Conservation (phyloP, 257 asterid genomes). For the Paulownia fortunei region DNA sequence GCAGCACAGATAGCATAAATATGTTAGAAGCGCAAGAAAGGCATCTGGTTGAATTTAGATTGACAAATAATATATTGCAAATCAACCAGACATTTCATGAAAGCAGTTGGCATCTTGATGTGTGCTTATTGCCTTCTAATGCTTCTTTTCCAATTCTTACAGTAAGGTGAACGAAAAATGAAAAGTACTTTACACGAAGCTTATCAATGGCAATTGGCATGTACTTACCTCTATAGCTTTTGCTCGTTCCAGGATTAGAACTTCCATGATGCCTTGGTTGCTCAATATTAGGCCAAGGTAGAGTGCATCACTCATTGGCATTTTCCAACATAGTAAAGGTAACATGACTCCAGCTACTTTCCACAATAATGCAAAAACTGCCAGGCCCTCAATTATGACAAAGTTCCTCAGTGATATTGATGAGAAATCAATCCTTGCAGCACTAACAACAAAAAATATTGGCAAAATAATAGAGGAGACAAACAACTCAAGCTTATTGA, state of each 20-base stretch:
- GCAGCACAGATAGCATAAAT: slow-evolving; percentile 7
- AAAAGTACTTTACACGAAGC: not conserved
- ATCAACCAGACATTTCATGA: not conserved
- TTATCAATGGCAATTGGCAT: not conserved
- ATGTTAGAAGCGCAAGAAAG: slow-evolving; percentile 7
- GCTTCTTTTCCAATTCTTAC: not conserved
- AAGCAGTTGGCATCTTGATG: not conserved
- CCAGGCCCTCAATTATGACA: slow-evolving; percentile 35
- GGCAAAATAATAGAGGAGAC: slow-evolving; percentile 43
- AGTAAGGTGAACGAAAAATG: not conserved
- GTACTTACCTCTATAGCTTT: slow-evolving; percentile 32
- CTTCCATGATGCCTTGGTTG: slow-evolving; percentile 54
- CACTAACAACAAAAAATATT: slow-evolving; percentile 40
- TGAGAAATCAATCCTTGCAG: slow-evolving; percentile 41
- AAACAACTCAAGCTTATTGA: slow-evolving; percentile 43
- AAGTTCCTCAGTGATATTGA: slow-evolving; percentile 36
- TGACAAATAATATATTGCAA: not conserved
- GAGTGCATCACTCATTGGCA: slow-evolving; percentile 35
- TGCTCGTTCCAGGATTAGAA: slow-evolving; percentile 43
- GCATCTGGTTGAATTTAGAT: not conserved
- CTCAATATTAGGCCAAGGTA: slow-evolving; percentile 44
- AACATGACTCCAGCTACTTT: slow-evolving; percentile 42
- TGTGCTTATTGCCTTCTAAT: not conserved
- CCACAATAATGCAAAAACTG: slow-evolving; percentile 30
- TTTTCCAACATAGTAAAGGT: slow-evolving; percentile 37